phyloP scores from a whole-genome alignment of 2,329 filamentous ascomycete species.

The Ophioceras dolichostomum region DNA sequence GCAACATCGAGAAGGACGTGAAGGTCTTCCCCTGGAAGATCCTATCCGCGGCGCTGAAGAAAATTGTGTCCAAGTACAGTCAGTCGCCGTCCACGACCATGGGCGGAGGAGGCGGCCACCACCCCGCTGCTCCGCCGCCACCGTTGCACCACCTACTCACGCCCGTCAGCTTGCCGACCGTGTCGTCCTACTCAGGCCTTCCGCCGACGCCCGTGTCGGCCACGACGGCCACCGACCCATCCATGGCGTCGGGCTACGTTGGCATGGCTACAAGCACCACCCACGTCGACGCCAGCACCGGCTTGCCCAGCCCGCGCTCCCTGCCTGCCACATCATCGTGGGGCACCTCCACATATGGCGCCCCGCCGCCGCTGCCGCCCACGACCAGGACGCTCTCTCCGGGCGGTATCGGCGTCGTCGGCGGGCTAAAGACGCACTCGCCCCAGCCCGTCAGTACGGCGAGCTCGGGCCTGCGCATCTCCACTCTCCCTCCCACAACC shows the following conservation, averaged over 20 bases:
- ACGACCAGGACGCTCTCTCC: slow-evolving; percentile 32
- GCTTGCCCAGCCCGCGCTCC: slow-evolving; percentile 39
- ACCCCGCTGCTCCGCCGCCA: slow-evolving; percentile 4
- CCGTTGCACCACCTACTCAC: slow-evolving; percentile 25
- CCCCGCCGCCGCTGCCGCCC: slow-evolving; percentile 9
- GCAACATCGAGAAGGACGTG: slow-evolving; percentile 98
- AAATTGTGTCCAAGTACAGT: slow-evolving; percentile 95
- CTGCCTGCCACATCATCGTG: slow-evolving; percentile 35
- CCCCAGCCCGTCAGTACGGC: no score
- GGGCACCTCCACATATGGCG: slow-evolving; percentile 26
- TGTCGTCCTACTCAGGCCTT: slow-evolving; percentile 25
- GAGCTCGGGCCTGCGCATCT: slow-evolving; percentile 19
- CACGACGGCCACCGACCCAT: slow-evolving; percentile 20
- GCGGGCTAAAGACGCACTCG: slow-evolving; percentile 23
- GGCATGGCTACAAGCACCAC: slow-evolving; percentile 16
- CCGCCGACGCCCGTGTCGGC: slow-evolving; percentile 30
- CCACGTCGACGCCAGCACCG: slow-evolving; percentile 27
- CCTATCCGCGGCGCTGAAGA: slow-evolving; percentile 75
- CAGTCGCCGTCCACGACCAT: slow-evolving; percentile 16
- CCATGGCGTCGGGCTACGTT: slow-evolving; percentile 24
- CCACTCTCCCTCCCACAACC: slow-evolving; percentile 15
- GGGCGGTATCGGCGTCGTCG: no score
- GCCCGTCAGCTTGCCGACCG: slow-evolving; percentile 19
- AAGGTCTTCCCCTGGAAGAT: slow-evolving; percentile 98
- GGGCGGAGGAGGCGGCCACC: no score